Percentiles rank a stretch among this genome's conserved stretches.
These are phyloP conservation scores for Rhodamnia rubescens DNA, from an alignment of 345 rosid species.

Conservation along the genomic window DNA sequence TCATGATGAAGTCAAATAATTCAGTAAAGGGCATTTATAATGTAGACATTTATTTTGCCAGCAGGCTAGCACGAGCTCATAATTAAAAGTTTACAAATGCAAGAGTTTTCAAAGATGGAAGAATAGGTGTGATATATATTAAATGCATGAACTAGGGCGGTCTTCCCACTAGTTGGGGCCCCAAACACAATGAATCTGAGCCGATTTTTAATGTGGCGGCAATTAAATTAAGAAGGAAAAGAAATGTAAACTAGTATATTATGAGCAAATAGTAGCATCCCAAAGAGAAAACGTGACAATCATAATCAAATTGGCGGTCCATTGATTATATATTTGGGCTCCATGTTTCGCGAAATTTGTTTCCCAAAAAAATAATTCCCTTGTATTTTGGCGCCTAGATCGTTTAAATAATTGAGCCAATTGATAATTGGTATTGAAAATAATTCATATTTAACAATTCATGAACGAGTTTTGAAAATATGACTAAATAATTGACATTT, in stretches of 20 bases:
- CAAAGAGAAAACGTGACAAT: not conserved
- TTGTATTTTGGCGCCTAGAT: rapidly evolving
- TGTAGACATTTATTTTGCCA: not conserved
- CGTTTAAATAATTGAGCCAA: not conserved
- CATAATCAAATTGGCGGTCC: not conserved
- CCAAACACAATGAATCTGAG: not conserved
- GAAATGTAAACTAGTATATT: not conserved
- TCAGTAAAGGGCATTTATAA: not conserved
- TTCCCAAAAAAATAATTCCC: not conserved
- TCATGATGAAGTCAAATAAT: not conserved
- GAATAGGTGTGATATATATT: not conserved
- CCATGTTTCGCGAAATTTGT: not conserved
- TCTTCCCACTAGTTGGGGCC: not conserved
- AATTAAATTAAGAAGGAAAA: not conserved
- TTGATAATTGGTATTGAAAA: not conserved
- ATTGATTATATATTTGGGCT: not conserved
- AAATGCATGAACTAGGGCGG: not conserved
- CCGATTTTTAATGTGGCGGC: not conserved
- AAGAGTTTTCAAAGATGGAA: not conserved
- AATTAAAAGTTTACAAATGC: not conserved
- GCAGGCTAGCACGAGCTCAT: not conserved
- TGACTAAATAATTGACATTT: not conserved
- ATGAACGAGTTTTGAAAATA: not conserved
- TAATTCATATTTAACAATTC: not conserved
- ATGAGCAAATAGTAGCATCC: not conserved